Base-by-base conservation (phyloP, 2,329 filamentous ascomycete species). In the Amauroascus niger region DNA sequence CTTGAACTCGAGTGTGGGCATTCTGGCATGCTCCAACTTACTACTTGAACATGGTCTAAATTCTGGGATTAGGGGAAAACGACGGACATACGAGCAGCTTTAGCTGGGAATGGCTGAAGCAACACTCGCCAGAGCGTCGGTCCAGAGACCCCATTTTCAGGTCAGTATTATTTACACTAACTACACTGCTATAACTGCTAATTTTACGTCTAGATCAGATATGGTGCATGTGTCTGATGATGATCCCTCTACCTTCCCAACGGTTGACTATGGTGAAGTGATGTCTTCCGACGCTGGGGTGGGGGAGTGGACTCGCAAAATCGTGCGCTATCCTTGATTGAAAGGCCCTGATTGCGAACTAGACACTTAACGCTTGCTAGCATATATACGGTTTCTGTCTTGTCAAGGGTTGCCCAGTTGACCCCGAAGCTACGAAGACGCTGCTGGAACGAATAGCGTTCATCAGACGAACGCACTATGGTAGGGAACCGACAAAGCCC, bases 391-490 rank as follows among this genome's bases (percentile, higher is more conserved):
- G 91, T 2, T 88, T 95, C 65, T 87, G 79, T 61, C 91, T 91
- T 63, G 80, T 96, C 14, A 77, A 82, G 46, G 74, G 76, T 41
- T 84, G 84, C 13, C 88, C 88, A 11, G 73, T 81, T 1, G 77
- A 77, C 4, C 86, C 88, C 0, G 76, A 83, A 59, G 78, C 83
- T 5, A 96, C 90, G 0, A 71, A 91, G 68, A 67, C 73, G n/a
- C 75, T 96, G 1, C 75, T 97, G 1, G 79, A 87, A 64, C 81
- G 82, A 52, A 94, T 98, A 58, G 81, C 88, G 0, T 91, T 91
- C 59, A 90, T 97, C 62, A 81, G 90, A 16, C 77, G 84, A 57
- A 98, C 93, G 0, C 93, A 97, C 67, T 98, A 97, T 68, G 91
- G 88, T 73, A 81, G 71, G 55, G 78, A 79, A 64, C 80, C 79